Base-by-base conservation (phyloP, 2,329 filamentous ascomycete species). In the Trichoderma oligosporum region DNA sequence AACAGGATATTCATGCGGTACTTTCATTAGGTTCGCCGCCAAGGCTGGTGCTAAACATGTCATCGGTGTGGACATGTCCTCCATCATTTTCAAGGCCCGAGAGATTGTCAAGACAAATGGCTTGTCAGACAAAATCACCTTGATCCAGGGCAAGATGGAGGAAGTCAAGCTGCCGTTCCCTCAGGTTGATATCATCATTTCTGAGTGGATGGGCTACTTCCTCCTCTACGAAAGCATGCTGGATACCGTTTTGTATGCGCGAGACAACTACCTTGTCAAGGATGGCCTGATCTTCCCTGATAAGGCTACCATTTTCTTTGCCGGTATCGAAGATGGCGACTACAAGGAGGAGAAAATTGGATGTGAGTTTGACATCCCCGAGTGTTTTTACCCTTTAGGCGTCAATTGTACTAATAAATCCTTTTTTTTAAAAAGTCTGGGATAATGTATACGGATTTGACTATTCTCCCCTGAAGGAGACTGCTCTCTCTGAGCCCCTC, bases 331-430 rank as follows among this genome's bases (percentile, higher is more conserved):
- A 78, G 94, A 99, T 70, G 94, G 94, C 64, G 94, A 99, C 62
- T 99, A 99, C 84, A 97, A 97, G 82, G 93, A 97, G 63, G 94
- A 99, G 80, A 99, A 99, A 83, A 99, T 99, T 70, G 93, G 92
- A 75, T 99, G 93, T 97, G 75, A 79, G 91, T 76, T 48, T 7
- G 4, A 7, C 5, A 16, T 4, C 31, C 1, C 11, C 35, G 18
- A 0, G 0, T 7, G 16, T 31, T 2, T 3, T 12, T 9, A 6
- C 9, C 4, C 2, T 36, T 25, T 11, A 5, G 12, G 4, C 16
- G 8, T 16, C 14, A 3, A 7, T 46, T n/a, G n/a, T n/a, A n/a
- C 41, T 55, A 5, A 55, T 41, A 29, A 18, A 0, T n/a, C 2
- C 6, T 31, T 11, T 31, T 31, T 11, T n/a, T n/a, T 22, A 7